phyloP scores from a whole-genome alignment of 2,329 filamentous ascomycete species.

The Coniella vitis region DNA sequence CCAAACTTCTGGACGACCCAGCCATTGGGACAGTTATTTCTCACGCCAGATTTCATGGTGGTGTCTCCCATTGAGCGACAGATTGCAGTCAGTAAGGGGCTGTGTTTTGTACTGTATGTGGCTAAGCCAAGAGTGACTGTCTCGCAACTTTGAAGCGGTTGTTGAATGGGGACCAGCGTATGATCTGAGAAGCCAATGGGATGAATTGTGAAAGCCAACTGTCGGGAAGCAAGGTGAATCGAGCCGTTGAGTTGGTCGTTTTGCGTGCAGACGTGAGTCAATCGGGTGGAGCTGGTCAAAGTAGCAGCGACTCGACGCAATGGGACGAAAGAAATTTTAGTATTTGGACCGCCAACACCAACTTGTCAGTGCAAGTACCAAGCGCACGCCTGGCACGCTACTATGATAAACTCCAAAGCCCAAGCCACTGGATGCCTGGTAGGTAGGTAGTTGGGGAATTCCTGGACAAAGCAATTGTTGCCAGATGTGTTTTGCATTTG shows the following conservation, averaged over 20 bases:
- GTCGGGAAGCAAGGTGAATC: not conserved
- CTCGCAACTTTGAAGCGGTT: too few relatives aligned
- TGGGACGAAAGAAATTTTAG: not conserved
- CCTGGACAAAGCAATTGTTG: too few relatives aligned
- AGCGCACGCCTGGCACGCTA: too few relatives aligned
- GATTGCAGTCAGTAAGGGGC: not conserved
- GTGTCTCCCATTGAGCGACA: not conserved
- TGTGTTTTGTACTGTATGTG: not conserved
- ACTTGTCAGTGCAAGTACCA: not conserved
- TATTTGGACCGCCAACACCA: too few relatives aligned
- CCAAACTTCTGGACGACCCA: constrained; percentile 96
- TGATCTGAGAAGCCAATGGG: not conserved
- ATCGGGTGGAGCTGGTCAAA: constrained; percentile 3
- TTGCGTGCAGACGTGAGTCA: constrained; percentile 1
- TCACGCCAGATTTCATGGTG: constrained; percentile 22
- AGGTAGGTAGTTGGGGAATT: too few relatives aligned
- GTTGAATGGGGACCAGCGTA: too few relatives aligned
- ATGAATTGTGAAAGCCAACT: not conserved
- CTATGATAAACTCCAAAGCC: too few relatives aligned
- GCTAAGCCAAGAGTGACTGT: not conserved
- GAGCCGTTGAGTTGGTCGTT: not conserved
- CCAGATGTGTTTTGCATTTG: too few relatives aligned
- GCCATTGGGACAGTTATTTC: constrained; percentile 32
- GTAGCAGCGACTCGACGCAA: not conserved
- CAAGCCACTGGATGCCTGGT: too few relatives aligned